Evolutionary conservation across 2,329 filamentous ascomycete genomes (phyloP).

Genomic region (Bipolaris sorokiniana): DNA sequence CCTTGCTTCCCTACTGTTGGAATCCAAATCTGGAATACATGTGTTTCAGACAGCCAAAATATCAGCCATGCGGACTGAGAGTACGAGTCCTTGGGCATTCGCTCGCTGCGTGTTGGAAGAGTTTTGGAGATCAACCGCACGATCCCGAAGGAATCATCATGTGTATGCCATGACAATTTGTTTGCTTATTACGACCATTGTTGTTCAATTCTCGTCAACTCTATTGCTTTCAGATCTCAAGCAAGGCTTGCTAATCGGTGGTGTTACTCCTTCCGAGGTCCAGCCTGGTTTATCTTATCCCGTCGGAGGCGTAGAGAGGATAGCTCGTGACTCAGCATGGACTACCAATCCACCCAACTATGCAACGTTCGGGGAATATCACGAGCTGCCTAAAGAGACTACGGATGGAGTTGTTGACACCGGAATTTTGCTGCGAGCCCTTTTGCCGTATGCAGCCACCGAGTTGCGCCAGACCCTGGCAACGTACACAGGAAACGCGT

Average conservation of each 20-base stretch:
- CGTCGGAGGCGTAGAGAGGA: not conserved
- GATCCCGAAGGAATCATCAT: not conserved
- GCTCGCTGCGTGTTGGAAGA: not conserved
- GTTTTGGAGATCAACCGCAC: constrained; percentile 4
- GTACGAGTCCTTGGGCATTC: constrained; percentile 7
- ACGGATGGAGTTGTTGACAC: constrained; percentile 7
- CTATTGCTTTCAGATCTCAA: constrained; percentile 14
- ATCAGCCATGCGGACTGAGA: constrained; percentile 1
- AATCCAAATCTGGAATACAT: constrained; percentile 4
- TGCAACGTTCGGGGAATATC: constrained; percentile 10
- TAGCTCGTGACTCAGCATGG: constrained; percentile 13
- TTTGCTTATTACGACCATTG: constrained; percentile 12
- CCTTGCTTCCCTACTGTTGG: constrained; percentile 7
- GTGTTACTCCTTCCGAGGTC: not conserved
- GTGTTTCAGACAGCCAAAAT: not conserved
- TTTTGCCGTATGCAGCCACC: constrained; percentile 11
- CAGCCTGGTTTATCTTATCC: constrained; percentile 5
- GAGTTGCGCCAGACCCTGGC: constrained; percentile 10
- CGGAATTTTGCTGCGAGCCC: constrained; percentile 10
- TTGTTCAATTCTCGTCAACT: constrained; percentile 15
- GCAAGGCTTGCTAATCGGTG: constrained; percentile 6
- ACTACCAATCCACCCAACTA: constrained; percentile 15
- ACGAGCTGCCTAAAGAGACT: not conserved
- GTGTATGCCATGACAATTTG: not conserved
- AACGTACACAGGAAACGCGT: constrained; percentile 10